Evolutionary conservation across 2,329 filamentous ascomycete genomes (phyloP), one percentile per base, ranked within the genome.

Genomic region (Penicillium sp.): DNA sequence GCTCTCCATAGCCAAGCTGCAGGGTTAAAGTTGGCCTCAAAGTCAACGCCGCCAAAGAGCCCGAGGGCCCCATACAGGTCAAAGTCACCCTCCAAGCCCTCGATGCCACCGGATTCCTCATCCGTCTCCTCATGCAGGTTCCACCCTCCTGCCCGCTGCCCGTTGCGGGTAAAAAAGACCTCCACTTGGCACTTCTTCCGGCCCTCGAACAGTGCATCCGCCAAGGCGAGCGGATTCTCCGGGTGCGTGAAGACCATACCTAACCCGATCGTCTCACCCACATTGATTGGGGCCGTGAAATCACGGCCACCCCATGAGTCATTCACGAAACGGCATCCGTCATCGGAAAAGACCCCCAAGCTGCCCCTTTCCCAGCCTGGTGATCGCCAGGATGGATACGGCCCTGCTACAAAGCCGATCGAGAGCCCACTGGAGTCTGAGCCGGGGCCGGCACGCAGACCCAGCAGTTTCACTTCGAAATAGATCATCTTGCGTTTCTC

Each of bases 21-120:
- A 42, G 68, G 67, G 51, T 75, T 67, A 61, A 81, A 81, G 42
- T 71, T 74, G 12, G 77, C 74, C 55, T 83, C 80, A 50, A 83
- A 80, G 45, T 83, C 80, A 15, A 83, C 78, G n/a, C 73, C 78
- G 3, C 81, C 82, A 66, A 83, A 84, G 20, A 81, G 67, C 3
- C 82, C 82, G 47, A 85, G 71, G 2, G 81, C 80, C 37, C 76
- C 77, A 62, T 82, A 80, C 39, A 84, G 56, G 63, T 84, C 81
- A 55, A 86, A 58, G 81, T 89, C 64, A 74, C 86, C 61, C 82
- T 89, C 66, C 76, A 89, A 65, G 74, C 86, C 57, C 78, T 82
- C 25, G 75, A 87, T 35, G 76, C 82, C 42, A 72, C 86, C 58
- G 76, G 83, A 50, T 58, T 77, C 74, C 42, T 63, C 64, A 65